A percentile compares a stretch with the other conserved stretches of the same genome.
phyloP scores from a whole-genome alignment of 768 basidiomycete genomes.

The Leucosporidium creatinivorum region DNA sequence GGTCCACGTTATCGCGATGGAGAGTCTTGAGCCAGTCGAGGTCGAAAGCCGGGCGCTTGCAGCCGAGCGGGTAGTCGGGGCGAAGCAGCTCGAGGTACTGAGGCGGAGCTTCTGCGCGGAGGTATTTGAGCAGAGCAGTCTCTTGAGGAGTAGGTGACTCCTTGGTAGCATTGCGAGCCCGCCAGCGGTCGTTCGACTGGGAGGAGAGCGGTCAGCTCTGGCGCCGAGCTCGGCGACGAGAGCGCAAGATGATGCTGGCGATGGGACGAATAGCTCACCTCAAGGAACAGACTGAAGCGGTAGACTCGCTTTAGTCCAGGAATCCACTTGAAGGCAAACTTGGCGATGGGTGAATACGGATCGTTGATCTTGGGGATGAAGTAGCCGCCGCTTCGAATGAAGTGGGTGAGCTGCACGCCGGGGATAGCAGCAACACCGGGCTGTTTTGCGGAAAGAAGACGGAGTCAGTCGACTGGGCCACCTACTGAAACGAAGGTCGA shows the following conservation, averaged over 20 bases:
- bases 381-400: constrained; percentile 7
- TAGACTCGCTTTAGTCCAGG: constrained; percentile 26
- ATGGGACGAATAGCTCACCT: background rate
- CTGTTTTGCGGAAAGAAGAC: no score
- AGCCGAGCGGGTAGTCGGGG: constrained; percentile 44
- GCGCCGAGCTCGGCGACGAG: background rate
- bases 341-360: background rate
- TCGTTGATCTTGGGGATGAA: constrained; percentile 18
- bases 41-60: constrained; percentile 54
- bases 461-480: no score
- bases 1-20: constrained; percentile 51
- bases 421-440: constrained; percentile 36
- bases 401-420: constrained; percentile 46
- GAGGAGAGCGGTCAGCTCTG: background rate
- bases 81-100: background rate
- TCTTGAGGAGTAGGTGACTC: background rate
- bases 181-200: background rate
- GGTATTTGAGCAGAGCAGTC: background rate
- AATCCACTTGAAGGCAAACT: constrained; percentile 20
- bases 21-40: constrained; percentile 51
- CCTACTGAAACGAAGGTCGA: no score
- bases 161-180: background rate
- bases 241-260: no score
- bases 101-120: background rate
- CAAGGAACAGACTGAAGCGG: constrained; percentile 14